Base-by-base conservation (phyloP, 2,329 filamentous ascomycete species). In the Fusarium citri region DNA sequence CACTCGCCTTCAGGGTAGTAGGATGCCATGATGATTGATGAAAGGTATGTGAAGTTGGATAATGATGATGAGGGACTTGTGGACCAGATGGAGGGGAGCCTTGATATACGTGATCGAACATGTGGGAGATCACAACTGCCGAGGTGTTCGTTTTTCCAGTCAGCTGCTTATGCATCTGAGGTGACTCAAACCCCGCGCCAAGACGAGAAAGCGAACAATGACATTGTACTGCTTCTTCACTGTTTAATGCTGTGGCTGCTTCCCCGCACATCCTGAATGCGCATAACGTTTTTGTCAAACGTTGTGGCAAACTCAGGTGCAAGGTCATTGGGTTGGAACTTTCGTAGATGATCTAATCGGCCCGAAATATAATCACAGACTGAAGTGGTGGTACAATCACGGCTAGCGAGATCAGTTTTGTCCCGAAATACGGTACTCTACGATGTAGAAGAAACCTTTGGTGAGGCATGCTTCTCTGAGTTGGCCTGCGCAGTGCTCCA, bases 1-100 rank as follows among this genome's bases (percentile, higher is more conserved):
- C 62, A 66, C 23, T 66, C 64, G n/a, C 64, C 64, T 5, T 66
- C 64, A 8, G 64, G 64, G 9, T 66, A 66, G 12, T 66, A 66
- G 0, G 55, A 42, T 20, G 61, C 64, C 62, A 66, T 65, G 8
- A 0, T 14, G 12, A 54, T 26, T 2, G 18, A 18, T 10, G 8
- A 15, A 22, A 9, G 12, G 8, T n/a, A 25, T 15, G 28, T 7
- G 16, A 16, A 20, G 9, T 6, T 18, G 31, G 31, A 18, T 18
- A 11, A 6, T 14, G 18, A 9, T 28, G 31, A 4, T 20, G 5
- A 2, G 8, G 6, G 15, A 23, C 3, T 2, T 8, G 2, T 16
- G 0, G 6, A 8, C 4, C 4, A 25, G 18, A 8, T 10, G 14
- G 8, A 6, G 12, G 16, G 8, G 7, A 12, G 4, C 1, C 12